Evolutionary conservation across 768 basidiomycete species (phyloP), one percentile per base, ranked within the genome.

Genomic region (Russula sp.): DNA sequence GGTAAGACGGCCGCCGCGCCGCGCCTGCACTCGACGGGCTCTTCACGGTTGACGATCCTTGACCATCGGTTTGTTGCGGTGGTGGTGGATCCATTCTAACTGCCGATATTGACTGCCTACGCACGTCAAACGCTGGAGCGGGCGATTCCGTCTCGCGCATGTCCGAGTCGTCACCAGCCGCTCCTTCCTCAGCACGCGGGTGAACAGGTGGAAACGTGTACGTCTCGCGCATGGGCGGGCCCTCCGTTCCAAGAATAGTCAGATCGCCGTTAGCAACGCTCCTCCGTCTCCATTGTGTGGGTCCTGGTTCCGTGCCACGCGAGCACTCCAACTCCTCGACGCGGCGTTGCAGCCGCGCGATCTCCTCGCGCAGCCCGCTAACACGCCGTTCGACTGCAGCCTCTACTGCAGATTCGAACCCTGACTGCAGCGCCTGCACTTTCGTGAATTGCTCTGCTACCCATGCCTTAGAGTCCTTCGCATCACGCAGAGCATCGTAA

Each of bases 401-500:
- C 64, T 84, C 84, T 44, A 89, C 83, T 13, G 80, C 74, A 65
- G 84, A 83, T 59, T 84, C 80, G 50, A 88, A 72, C 69, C 81
- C 81, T 60, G 84, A 73, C 63, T 84, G 77, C 36, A 88, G 78
- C 16, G 81, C 68, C 59, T 81, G 83, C 40, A 86, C 85, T 71
- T 82, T 83, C 66, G 83, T 80, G 38, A 92, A 75, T 74, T 93
- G 90, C 51, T 89, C 88, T 26, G 79, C 77, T 8, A 94, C 79
- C 87, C 90, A 91, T 42, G 73, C 70, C 75, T 92, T 92, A 62
- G 94, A 82, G 71, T 90, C 84, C 71, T 84, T 86, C 18, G 88
- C 85, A 73, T 92, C 92, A 60, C 86, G 82, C 36, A 94, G 82
- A 3, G 90, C 87, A 64, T 94, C 91, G 72, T 92, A 94, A 74